phyloP scores from a whole-genome alignment of 2,329 filamentous ascomycete species.

The Aureobasidium sp. region DNA sequence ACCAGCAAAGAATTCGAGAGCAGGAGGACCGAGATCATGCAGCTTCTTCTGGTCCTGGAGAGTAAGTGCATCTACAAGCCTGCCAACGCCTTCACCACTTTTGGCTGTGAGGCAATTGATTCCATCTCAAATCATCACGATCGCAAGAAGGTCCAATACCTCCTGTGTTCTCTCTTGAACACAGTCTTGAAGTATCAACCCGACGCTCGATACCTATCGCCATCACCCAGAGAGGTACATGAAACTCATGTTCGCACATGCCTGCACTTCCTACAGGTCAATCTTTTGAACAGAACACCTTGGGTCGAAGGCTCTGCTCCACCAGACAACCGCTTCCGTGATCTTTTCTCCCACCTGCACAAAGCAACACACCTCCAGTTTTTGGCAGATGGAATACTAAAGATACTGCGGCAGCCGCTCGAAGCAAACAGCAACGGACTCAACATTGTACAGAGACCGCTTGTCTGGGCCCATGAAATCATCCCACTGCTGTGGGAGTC shows the following conservation, averaged over 20 bases:
- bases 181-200: constrained; percentile 96
- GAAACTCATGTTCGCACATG: constrained; percentile 38
- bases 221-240: constrained; percentile 18
- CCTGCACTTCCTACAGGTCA: constrained; percentile 78
- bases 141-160: constrained; percentile 17
- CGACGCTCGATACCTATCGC: constrained; percentile 62
- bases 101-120: constrained; percentile 14
- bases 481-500: constrained; percentile 97
- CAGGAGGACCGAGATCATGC: constrained; percentile 83
- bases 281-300: constrained; percentile 81
- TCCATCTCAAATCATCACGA: constrained; percentile 17
- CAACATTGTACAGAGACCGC: constrained; percentile 51
- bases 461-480: constrained; percentile 89
- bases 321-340: constrained; percentile 81
- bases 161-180: constrained; percentile 82
- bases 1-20: constrained; percentile 89
- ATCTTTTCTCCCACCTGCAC: constrained; percentile 84
- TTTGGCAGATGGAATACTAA: constrained; percentile 86
- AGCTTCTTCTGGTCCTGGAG: constrained; percentile 75
- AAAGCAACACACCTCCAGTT: constrained; percentile 97
- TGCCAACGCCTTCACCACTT: constrained; percentile 39
- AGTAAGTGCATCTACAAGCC: constrained; percentile 93
- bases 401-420: constrained; percentile 86
- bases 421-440: constrained; percentile 66
- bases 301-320: constrained; percentile 59